A percentile compares a stretch with the other conserved stretches of the same genome.
These are phyloP conservation scores for Colletotrichum brevisporum DNA, from an alignment of 2,329 filamentous ascomycete genomes.

Conservation along the genomic window DNA sequence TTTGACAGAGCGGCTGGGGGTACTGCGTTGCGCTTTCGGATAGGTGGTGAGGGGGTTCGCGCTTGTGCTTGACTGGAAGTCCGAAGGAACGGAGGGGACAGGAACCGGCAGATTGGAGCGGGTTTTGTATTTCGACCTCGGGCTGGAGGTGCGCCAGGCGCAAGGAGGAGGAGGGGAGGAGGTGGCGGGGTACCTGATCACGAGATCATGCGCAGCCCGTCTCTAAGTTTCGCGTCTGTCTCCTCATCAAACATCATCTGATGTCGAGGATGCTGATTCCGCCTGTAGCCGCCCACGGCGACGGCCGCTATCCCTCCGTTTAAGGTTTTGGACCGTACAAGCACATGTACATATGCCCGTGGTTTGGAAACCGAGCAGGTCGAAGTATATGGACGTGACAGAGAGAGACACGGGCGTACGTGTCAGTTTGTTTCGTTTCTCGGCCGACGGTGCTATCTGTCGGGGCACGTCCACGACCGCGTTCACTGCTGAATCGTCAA, in stretches of 20 bases:
- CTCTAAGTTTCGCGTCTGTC: conserved; percentile 34
- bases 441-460: neutral
- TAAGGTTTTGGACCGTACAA: conserved; percentile 26
- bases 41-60: neutral
- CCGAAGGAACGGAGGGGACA: neutral
- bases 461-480: neutral
- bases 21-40: neutral
- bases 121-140: conserved; percentile 1
- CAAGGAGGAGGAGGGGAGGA: conserved; percentile 3
- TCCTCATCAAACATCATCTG: conserved; percentile 40
- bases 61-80: neutral
- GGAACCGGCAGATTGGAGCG: conserved; percentile 5
- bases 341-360: conserved; percentile 15
- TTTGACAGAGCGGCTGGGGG: too few species aligned
- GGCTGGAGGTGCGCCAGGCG: conserved; percentile 5
- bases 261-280: conserved; percentile 21
- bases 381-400: conserved; percentile 9
- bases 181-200: conserved; percentile 30
- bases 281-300: conserved; percentile 22
- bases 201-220: conserved; percentile 16
- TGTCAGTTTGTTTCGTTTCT: neutral
- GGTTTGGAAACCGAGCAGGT: conserved; percentile 28
- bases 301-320: conserved; percentile 12
- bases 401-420: neutral
- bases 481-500: neutral